These are phyloP conservation scores for Gliomastix tumulicola DNA, from an alignment of 2,329 filamentous ascomycete species.

Conservation along the genomic window DNA sequence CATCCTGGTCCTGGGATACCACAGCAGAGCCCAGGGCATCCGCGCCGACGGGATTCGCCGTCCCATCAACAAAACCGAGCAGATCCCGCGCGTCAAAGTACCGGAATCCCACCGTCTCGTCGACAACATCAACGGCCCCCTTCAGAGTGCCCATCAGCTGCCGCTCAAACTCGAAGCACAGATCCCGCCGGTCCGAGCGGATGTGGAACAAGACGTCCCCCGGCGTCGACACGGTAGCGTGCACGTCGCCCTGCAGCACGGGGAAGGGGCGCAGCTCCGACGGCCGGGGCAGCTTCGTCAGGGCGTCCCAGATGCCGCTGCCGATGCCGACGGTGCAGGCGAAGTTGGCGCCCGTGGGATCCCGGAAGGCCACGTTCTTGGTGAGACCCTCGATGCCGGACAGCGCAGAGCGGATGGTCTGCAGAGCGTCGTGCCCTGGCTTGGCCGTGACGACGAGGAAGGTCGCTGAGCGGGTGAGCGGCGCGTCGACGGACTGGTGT, in stretches of 20 bases:
- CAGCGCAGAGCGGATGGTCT: constrained; percentile 34
- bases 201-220: constrained; percentile 54
- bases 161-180: constrained; percentile 52
- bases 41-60: constrained; percentile 46
- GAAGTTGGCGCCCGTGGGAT: constrained; percentile 29
- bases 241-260: constrained; percentile 34
- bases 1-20: constrained; percentile 30
- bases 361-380: constrained; percentile 42
- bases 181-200: constrained; percentile 45
- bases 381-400: constrained; percentile 34
- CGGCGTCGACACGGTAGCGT: constrained; percentile 46
- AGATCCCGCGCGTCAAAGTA: constrained; percentile 54
- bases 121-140: constrained; percentile 36
- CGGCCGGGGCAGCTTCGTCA: constrained; percentile 36
- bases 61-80: constrained; percentile 53
- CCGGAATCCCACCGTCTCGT: constrained; percentile 49
- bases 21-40: constrained; percentile 34
- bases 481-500: constrained; percentile 40
- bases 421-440: constrained; percentile 21
- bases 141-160: constrained; percentile 43
- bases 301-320: constrained; percentile 38
- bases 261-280: constrained; percentile 44
- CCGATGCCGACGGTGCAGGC: constrained; percentile 46
- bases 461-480: constrained; percentile 42
- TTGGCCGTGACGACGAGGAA: constrained; percentile 42